Conservation (phyloP, 768 basidiomycete species). For the Rhodotorula kratochvilovae region DNA sequence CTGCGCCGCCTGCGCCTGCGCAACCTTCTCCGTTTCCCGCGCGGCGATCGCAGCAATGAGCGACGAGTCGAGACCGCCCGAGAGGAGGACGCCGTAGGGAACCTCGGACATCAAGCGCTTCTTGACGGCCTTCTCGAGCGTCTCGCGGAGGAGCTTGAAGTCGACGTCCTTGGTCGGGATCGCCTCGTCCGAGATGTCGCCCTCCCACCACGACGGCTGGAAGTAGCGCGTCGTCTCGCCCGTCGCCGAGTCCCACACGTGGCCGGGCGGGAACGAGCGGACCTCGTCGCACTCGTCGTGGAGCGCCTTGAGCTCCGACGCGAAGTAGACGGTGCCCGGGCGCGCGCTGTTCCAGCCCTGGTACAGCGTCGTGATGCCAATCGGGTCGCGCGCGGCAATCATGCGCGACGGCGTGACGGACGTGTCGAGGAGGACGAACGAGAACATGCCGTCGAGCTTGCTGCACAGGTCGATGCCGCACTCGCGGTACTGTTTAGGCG, state of each 20-base stretch:
- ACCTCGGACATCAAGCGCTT: constrained; percentile 98
- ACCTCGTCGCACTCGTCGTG: constrained; percentile 88
- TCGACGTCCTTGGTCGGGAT: constrained; percentile 64
- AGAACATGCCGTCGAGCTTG: constrained; percentile 96
- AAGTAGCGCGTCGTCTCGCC: constrained; percentile 76
- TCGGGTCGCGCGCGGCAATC: constrained; percentile 92
- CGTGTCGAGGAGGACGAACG: constrained; percentile 92
- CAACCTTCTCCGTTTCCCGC: constrained; percentile 87
- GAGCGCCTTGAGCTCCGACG: constrained; percentile 92
- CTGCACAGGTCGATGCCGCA: constrained; percentile 69
- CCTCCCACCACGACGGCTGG: constrained; percentile 80
- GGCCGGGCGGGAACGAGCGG: constrained; percentile 93
- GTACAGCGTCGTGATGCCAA: constrained; percentile 98
- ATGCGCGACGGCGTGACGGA: constrained; percentile 80
- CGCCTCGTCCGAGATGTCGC: constrained; percentile 63
- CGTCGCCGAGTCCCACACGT: constrained; percentile 84
- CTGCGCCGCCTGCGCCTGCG: constrained; percentile 70
- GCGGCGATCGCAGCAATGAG: constrained; percentile 92
- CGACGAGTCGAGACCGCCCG: constrained; percentile 91
- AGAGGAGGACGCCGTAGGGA: constrained; percentile 92
- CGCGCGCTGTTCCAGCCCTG: constrained; percentile 84
- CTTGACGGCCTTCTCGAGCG: constrained; percentile 82
- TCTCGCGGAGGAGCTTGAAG: constrained; percentile 66
- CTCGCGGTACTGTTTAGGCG: constrained; percentile 66
- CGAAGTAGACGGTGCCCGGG: constrained; percentile 81